Base-by-base conservation (phyloP, 2,329 filamentous ascomycete species). In the Epicoccum sorghinum region DNA sequence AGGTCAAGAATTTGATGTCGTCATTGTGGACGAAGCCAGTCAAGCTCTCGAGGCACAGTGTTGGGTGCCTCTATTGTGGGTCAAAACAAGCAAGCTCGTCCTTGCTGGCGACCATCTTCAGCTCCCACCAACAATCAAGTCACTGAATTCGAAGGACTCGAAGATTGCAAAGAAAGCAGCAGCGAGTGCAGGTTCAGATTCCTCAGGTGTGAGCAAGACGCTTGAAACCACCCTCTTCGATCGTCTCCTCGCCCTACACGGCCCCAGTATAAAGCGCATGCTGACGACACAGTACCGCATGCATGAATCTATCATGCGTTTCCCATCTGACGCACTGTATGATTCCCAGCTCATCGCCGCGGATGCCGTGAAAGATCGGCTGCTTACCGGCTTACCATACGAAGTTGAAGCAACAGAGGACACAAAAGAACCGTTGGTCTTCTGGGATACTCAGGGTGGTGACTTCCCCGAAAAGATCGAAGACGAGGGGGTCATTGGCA, bases 251-350 rank as follows among this genome's bases (percentile, higher is more conserved):
- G 82, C 83, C 4, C 79, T 97, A 13, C 90, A 99, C 70, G 95
- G 95, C 0, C 77, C 86, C 1, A 80, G 80, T 4, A 92, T 99
- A 77, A 98, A 98, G 78, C 83, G 90, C 46, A 96, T 98, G 90
- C 84, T 99, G 23, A 98, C 91, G 4, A 96, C 89, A 4, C 95
- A 99, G 77, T 99, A 99, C 74, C 91, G 95, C 33, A 99, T 99
- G 95, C 92, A 99, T 71, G 89, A 96, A 69, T 86, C 82, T 48
- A 98, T 99, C 66, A 98, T 98, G 93, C 83, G 86, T 6, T 99
- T 97, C 67, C 93, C 95, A 0, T 97, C 93, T 0, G 84, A 90
- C 58, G 88, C 93, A 70, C 81, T 98, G 9, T 99, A 99, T 76
- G 90, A 91, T 57, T 85, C 84, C 2, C 88, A 88, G 66, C 83